phyloP scores from a whole-genome alignment of 202 grass and related monocot genomes.

The Setaria italica region DNA sequence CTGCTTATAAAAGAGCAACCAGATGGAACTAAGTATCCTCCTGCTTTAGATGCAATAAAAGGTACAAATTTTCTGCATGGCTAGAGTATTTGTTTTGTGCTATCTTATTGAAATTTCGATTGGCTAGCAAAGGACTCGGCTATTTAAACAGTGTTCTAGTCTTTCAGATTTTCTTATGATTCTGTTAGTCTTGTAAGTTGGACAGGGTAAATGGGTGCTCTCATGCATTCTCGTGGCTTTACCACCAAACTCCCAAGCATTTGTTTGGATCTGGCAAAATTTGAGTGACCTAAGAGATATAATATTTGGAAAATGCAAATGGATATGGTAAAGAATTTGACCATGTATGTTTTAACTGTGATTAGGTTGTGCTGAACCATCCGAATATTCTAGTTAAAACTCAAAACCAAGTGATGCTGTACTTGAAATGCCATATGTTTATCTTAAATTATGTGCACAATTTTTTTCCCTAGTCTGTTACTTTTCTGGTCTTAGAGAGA shows the following conservation, averaged over 20 bases:
- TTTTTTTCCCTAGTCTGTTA: background rate
- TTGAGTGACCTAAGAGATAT: constrained; percentile 7
- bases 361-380: background rate
- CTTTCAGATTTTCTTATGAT: background rate
- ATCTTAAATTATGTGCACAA: background rate
- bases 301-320: constrained; percentile 2
- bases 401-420: background rate
- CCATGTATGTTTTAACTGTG: background rate
- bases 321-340: background rate
- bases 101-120: constrained; percentile 18
- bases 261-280: constrained; percentile 25
- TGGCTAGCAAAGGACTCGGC: background rate
- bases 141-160: constrained; percentile 3
- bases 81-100: constrained; percentile 14
- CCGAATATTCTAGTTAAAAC: background rate
- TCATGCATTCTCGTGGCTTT: constrained; percentile 18
- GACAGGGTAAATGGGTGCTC: background rate
- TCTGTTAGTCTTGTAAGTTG: constrained; percentile 21
- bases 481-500: background rate
- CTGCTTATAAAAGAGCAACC: constrained; percentile 69
- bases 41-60: constrained; percentile 86
- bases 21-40: constrained; percentile 73
- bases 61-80: constrained; percentile 51
- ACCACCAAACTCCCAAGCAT: background rate
- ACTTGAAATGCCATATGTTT: background rate